These are phyloP conservation scores for Camelina sativa DNA, from an alignment of 345 rosid genomes.

Conservation along the genomic window DNA sequence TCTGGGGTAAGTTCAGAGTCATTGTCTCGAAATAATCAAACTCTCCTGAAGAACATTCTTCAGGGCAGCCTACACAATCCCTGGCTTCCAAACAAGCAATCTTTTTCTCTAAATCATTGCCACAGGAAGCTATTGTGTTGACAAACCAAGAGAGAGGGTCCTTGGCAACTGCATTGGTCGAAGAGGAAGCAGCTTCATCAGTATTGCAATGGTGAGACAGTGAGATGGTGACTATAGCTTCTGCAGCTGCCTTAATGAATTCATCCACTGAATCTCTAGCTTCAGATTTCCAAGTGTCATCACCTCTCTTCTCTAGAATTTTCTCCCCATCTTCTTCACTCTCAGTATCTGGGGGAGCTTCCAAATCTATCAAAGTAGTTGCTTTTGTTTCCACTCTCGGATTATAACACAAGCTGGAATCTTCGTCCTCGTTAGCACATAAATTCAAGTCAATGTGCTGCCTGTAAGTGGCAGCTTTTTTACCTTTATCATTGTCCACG, in stretches of 20 bases:
- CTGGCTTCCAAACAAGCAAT: constrained; percentile 46
- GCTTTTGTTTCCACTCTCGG: constrained; percentile 47
- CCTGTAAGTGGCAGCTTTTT: constrained; percentile 48
- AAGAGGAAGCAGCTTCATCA: constrained; percentile 52
- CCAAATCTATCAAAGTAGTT: constrained; percentile 68
- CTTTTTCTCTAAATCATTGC: constrained; percentile 55
- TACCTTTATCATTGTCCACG: constrained; percentile 49
- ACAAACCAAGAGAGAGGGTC: constrained; percentile 76
- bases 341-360: constrained; percentile 66
- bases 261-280: constrained; percentile 51
- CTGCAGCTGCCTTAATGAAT: constrained; percentile 62
- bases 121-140: constrained; percentile 60
- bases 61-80: constrained; percentile 42
- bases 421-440: constrained; percentile 69
- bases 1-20: constrained; percentile 67
- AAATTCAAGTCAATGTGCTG: constrained; percentile 74
- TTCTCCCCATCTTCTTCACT: constrained; percentile 58
- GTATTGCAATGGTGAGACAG: constrained; percentile 40
- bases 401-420: constrained; percentile 46
- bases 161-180: constrained; percentile 24
- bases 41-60: constrained; percentile 54
- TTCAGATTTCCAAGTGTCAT: constrained; percentile 40
- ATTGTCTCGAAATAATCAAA: constrained; percentile 84
- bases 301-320: constrained; percentile 41
- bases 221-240: constrained; percentile 80